phyloP scores from a whole-genome alignment of 1,284 basidiomycete genomes.

The Ganoderma sp. region DNA sequence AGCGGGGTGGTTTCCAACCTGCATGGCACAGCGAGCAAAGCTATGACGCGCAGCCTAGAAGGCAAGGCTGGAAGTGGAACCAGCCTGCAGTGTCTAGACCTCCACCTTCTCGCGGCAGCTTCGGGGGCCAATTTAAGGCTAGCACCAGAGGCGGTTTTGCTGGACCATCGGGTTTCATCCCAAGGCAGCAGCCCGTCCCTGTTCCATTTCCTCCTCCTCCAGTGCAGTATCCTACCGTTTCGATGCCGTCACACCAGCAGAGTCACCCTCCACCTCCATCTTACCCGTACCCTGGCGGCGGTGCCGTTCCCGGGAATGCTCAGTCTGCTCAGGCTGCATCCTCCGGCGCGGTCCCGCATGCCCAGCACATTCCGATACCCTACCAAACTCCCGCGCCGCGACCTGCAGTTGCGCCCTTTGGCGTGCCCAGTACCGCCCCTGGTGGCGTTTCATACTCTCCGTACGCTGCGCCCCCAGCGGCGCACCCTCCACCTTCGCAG shows the following conservation, averaged over 20 bases:
- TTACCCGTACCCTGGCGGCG: constrained; percentile 10
- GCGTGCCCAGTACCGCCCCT: constrained; percentile 6
- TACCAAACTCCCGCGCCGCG: constrained; percentile 10
- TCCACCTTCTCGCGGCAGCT: constrained; percentile 17
- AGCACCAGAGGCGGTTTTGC: constrained; percentile 21
- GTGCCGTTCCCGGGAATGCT: constrained; percentile 8
- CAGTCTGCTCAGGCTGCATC: constrained; percentile 19
- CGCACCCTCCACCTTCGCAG: constrained; percentile 7
- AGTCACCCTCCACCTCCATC: constrained; percentile 12
- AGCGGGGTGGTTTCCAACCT: not conserved
- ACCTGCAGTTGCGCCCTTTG: constrained; percentile 8
- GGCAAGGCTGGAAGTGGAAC: constrained; percentile 13
- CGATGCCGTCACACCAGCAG: not conserved
- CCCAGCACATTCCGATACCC: constrained; percentile 11
- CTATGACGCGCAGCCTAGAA: not conserved
- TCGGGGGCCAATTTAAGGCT: constrained; percentile 19
- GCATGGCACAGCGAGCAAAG: constrained; percentile 15
- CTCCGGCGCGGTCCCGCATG: constrained; percentile 12
- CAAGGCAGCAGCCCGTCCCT: constrained; percentile 8
- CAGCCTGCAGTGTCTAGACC: constrained; percentile 18
- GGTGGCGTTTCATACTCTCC: constrained; percentile 11
- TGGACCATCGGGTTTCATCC: not conserved
- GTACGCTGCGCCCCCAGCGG: constrained; percentile 11
- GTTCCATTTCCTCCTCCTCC: constrained; percentile 13
- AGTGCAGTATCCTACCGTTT: not conserved